A percentile compares a stretch with the other conserved stretches of the same genome.
Evolutionary conservation across 371 early-diverging fungal species (phyloP).

Genomic region (Dipsacomyces acuminosporus): DNA sequence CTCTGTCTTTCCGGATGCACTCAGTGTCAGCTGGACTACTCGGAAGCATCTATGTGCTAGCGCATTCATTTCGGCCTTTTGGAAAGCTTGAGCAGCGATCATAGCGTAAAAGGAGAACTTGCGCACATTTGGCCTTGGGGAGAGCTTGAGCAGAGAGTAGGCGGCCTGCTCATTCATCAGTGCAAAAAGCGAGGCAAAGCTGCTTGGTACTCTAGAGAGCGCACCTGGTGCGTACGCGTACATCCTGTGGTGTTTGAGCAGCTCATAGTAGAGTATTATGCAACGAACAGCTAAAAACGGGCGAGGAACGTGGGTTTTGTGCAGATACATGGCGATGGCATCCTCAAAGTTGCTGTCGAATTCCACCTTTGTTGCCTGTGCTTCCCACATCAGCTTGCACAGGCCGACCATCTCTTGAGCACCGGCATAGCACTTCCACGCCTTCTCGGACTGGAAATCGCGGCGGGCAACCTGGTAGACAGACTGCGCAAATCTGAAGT

Average conservation of each 20-base stretch:
- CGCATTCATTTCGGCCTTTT: slow-evolving; percentile 55
- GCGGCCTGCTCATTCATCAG: slow-evolving; percentile 88
- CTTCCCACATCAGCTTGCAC: slow-evolving; percentile 65
- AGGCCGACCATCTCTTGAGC: slow-evolving; percentile 92
- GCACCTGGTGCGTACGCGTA: slow-evolving; percentile 69
- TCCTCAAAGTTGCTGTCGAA: slow-evolving; percentile 70
- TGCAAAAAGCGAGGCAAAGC: slow-evolving; percentile 62
- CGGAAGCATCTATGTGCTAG: slow-evolving; percentile 40
- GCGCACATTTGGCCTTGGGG: slow-evolving; percentile 60
- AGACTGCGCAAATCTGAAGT: slow-evolving; percentile 81
- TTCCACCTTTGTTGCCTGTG: slow-evolving; percentile 59
- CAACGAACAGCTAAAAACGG: slow-evolving; percentile 63
- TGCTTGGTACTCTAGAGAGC: slow-evolving; percentile 21
- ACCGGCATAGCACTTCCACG: slow-evolving; percentile 79
- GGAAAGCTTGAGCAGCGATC: slow-evolving; percentile 80
- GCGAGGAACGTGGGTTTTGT: slow-evolving; percentile 55
- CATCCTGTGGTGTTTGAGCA: slow-evolving; percentile 62
- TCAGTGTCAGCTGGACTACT: slow-evolving; percentile 31
- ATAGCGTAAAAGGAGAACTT: slow-evolving; percentile 85
- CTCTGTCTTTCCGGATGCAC: not conserved
- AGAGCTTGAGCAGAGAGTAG: slow-evolving; percentile 60
- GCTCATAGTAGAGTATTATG: slow-evolving; percentile 73
- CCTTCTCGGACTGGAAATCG: slow-evolving; percentile 80
- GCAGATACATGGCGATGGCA: slow-evolving; percentile 66
- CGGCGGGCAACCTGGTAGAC: slow-evolving; percentile 86